phyloP scores from a whole-genome alignment of 441 rosid genomes.

The Populus hybrid region DNA sequence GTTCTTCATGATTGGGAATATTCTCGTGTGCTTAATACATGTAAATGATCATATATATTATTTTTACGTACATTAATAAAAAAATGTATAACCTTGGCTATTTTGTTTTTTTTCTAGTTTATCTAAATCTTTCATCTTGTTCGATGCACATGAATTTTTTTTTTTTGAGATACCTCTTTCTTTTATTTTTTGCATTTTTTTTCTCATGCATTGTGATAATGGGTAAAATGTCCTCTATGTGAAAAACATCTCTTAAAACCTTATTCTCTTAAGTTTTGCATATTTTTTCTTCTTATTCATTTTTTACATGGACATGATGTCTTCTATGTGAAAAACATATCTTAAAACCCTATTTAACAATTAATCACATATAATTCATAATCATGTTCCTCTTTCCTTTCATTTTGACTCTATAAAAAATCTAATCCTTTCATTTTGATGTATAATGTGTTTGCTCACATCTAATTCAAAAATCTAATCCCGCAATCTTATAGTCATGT shows the following conservation, averaged over 20 bases:
- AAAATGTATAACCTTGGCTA: background rate
- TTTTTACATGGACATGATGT: background rate
- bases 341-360: background rate
- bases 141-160: background rate
- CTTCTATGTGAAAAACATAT: constrained; percentile 1
- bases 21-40: background rate
- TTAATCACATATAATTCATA: background rate
- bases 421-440: background rate
- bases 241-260: background rate
- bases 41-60: background rate
- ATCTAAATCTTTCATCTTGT: background rate
- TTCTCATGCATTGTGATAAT: background rate
- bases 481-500: background rate
- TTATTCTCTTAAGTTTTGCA: background rate
- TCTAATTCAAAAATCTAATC: background rate
- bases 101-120: background rate
- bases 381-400: background rate
- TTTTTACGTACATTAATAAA: background rate
- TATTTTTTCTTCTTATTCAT: background rate
- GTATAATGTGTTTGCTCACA: background rate
- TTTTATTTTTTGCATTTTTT: too few relatives aligned
- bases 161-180: background rate
- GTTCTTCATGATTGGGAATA: background rate
- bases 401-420: background rate
- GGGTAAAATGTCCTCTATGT: background rate